Conservation (phyloP, 2,329 filamentous ascomycete species). For the Pseudopyricularia cyperi region DNA sequence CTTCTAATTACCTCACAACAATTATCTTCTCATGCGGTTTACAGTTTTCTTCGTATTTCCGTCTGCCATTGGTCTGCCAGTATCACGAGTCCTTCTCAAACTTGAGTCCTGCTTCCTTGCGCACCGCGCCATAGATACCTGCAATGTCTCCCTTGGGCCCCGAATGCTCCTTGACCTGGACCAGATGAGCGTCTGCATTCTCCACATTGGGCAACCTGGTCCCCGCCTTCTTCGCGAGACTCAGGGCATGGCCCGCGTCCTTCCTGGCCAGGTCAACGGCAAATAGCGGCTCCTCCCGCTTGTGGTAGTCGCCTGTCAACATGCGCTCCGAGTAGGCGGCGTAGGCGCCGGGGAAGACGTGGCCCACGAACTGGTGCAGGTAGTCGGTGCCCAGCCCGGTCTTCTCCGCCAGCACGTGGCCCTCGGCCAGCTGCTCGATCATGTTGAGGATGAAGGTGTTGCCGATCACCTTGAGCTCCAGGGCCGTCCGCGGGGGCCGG, state of each 20-base stretch:
- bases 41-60: background rate
- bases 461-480: constrained; percentile 67
- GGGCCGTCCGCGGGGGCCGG: constrained; percentile 55
- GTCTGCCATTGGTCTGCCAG: background rate
- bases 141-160: constrained; percentile 68
- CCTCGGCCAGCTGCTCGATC: constrained; percentile 67
- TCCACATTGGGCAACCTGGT: constrained; percentile 51
- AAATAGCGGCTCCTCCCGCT: constrained; percentile 68
- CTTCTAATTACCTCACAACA: background rate
- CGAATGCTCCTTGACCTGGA: constrained; percentile 49
- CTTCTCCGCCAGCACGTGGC: constrained; percentile 68
- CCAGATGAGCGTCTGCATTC: constrained; percentile 56
- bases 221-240: constrained; percentile 50
- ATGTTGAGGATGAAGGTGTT: constrained; percentile 81
- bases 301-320: constrained; percentile 62
- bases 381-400: constrained; percentile 58
- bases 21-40: background rate
- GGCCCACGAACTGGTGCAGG: constrained; percentile 58
- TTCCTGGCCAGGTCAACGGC: constrained; percentile 72
- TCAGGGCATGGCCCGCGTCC: constrained; percentile 63
- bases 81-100: constrained; percentile 48
- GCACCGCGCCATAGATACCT: constrained; percentile 68
- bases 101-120: constrained; percentile 59
- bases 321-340: constrained; percentile 64
- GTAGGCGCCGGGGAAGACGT: constrained; percentile 65